Conservation (phyloP, 2,329 filamentous ascomycete genomes). For the Paraphoma sp. region DNA sequence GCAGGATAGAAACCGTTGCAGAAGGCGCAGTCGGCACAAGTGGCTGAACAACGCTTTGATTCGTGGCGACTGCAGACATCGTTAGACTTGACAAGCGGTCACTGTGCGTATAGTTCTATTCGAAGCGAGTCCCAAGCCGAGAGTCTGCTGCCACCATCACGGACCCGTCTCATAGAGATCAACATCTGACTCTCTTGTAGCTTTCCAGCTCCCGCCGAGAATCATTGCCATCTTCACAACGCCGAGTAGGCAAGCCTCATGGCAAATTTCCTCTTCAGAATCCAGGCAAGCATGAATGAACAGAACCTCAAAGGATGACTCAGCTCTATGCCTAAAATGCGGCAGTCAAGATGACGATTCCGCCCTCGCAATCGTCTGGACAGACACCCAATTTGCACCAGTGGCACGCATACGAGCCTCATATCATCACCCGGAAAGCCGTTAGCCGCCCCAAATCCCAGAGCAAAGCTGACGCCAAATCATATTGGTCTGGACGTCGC, state of each 20-base stretch:
- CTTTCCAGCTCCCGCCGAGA: no score
- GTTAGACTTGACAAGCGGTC: neutral
- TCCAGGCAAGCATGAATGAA: neutral
- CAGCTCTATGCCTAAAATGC: neutral
- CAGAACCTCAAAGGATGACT: neutral
- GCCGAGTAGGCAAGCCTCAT: no score
- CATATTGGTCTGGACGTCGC: neutral
- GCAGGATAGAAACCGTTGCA: constrained; percentile 31
- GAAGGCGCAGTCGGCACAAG: constrained; percentile 2
- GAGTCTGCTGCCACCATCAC: no score
- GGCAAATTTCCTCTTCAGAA: neutral
- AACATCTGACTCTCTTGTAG: no score
- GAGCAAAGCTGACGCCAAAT: neutral
- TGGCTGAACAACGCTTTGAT: neutral
- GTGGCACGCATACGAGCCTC: neutral
- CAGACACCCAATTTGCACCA: neutral
- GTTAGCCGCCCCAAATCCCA: neutral
- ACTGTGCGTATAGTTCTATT: neutral
- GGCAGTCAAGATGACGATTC: no score
- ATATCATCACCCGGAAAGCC: neutral
- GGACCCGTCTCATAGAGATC: no score
- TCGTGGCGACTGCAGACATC: neutral
- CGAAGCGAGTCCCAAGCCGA: neutral
- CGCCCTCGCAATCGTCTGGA: neutral
- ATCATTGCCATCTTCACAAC: no score